Conservation (phyloP, 2,329 filamentous ascomycete genomes). For the Trichoderma aggressivum region DNA sequence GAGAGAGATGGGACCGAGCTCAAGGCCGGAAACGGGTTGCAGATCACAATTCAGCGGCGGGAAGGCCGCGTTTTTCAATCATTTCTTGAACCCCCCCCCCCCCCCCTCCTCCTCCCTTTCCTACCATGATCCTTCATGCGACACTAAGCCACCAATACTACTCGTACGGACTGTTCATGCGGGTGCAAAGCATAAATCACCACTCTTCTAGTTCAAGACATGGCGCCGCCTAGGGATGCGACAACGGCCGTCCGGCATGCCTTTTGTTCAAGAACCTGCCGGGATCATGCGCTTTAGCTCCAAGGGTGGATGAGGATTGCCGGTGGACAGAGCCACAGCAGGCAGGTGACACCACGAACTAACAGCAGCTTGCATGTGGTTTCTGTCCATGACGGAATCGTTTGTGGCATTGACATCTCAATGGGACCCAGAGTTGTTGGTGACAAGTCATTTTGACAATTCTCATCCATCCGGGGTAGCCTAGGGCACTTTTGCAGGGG, state of each 20-base stretch:
- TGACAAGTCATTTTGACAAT: not conserved
- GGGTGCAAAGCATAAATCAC: not conserved
- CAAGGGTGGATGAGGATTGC: slow-evolving; percentile 2
- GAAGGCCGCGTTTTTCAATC: slow-evolving; percentile 13
- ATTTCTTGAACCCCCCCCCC: not conserved
- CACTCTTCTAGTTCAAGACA: slow-evolving; percentile 12
- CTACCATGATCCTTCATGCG: not conserved
- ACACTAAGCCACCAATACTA: not conserved
- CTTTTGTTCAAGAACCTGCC: not conserved
- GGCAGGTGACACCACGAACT: slow-evolving; percentile 17
- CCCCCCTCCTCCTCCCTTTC: not conserved
- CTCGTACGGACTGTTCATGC: not conserved
- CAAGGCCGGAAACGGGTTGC: not conserved
- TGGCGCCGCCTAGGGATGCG: slow-evolving; percentile 13
- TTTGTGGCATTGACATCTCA: not conserved
- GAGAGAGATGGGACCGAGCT: not conserved
- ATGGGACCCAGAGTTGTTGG: not conserved
- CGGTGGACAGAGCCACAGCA: slow-evolving; percentile 15
- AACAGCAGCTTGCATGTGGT: slow-evolving; percentile 4
- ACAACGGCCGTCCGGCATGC: not conserved
- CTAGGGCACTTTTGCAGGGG: not conserved
- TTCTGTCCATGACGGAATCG: slow-evolving; percentile 9
- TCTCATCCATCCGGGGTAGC: not conserved
- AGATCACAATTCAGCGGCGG: not conserved
- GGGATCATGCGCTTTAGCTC: not conserved